Evolutionary conservation across 352 stramenopile genomes (phyloP).

Genomic region (Phytophthora agathidicida): DNA sequence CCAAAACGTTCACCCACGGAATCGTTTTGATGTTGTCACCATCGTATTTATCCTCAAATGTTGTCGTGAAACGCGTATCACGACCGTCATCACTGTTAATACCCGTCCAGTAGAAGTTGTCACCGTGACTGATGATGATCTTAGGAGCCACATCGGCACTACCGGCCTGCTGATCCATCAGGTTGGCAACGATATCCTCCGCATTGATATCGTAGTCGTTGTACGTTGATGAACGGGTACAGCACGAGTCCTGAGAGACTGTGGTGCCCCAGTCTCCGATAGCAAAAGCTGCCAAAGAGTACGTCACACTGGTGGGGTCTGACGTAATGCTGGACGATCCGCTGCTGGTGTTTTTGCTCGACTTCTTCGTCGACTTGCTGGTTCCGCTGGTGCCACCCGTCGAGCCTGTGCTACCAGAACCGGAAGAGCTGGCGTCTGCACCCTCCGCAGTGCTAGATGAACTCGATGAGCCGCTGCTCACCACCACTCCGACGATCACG

Average conservation of each 20-base stretch:
- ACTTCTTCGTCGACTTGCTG: conserved; percentile 23
- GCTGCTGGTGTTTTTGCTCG: conserved; percentile 19
- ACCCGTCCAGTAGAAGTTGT: conserved; percentile 74
- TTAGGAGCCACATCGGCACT: conserved; percentile 49
- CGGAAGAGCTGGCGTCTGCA: conserved; percentile 12
- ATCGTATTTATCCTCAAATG: conserved; percentile 52
- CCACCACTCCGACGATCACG: conserved; percentile 43
- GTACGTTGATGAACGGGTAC: conserved; percentile 54
- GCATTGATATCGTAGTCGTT: conserved; percentile 66
- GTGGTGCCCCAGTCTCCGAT: conserved; percentile 83
- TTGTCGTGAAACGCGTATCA: conserved; percentile 49
- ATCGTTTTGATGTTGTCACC: conserved; percentile 50
- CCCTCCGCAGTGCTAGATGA: conserved; percentile 30
- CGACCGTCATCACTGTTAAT: conserved; percentile 49
- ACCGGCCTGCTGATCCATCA: conserved; percentile 64
- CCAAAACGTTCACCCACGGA: conserved; percentile 66
- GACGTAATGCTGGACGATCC: conserved; percentile 31
- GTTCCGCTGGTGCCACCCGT: conserved; percentile 12
- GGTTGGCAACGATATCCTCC: conserved; percentile 53
- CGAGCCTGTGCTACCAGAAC: conserved; percentile 11
- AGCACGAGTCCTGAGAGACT: conserved; percentile 63
- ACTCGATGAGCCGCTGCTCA: conserved; percentile 20
- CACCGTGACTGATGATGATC: conserved; percentile 61
- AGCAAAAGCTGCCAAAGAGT: conserved; percentile 60
- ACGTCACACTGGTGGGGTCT: conserved; percentile 36